Percentiles rank a stretch among this genome's conserved stretches.
Evolutionary conservation across 805 yeast genomes (phyloP).

Genomic region (Candida xyloterini): DNA sequence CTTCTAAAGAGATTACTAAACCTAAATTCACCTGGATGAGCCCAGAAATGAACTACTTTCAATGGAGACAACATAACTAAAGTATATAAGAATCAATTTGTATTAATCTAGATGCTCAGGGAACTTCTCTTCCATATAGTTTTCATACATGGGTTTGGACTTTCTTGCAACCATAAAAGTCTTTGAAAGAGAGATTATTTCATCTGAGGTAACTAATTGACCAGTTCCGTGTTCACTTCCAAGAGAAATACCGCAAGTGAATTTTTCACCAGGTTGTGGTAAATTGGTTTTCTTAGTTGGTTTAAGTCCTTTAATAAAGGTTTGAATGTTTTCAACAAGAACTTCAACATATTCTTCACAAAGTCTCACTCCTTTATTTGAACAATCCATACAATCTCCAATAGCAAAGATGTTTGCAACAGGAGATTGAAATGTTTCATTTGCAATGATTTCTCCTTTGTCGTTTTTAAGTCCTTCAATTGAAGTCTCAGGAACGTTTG

Average conservation of each 20-base stretch:
- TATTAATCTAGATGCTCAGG: no score
- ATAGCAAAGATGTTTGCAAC: conserved; percentile 30
- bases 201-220: conserved; percentile 25
- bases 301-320: conserved; percentile 1
- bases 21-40: background rate
- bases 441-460: conserved; percentile 15
- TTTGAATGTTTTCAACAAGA: conserved; percentile 19
- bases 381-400: conserved; percentile 32
- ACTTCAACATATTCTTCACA: conserved; percentile 15
- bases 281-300: background rate
- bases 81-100: no score
- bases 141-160: conserved; percentile 17
- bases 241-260: conserved; percentile 17
- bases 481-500: conserved; percentile 6
- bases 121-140: background rate
- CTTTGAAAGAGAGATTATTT: conserved; percentile 20
- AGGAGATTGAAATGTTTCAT: conserved; percentile 23
- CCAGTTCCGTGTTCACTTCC: conserved; percentile 30
- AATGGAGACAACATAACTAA: background rate
- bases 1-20: background rate
- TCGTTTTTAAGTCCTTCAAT: conserved; percentile 10
- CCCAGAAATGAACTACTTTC: background rate
- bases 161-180: conserved; percentile 19
- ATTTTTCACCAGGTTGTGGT: background rate
- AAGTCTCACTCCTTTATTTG: conserved; percentile 22